Evolutionary conservation across 495 filamentous ascomycete species (phyloP).

Genomic region (Neurospora tetrasperma): DNA sequence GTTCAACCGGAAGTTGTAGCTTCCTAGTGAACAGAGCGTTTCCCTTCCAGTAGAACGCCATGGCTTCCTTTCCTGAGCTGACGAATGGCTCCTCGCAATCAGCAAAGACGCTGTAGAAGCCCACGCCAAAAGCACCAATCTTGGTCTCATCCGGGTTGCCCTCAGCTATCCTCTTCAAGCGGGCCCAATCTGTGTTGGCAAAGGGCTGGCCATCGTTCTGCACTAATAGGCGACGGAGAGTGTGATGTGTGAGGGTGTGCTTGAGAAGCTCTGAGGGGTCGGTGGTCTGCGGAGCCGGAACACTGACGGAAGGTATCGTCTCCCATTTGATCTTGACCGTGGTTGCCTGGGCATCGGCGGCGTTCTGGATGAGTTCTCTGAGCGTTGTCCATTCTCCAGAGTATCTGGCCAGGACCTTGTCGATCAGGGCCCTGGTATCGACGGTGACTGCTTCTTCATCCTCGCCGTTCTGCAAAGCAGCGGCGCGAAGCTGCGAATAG

Average conservation of each 20-base stretch:
- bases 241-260: conserved; percentile 74
- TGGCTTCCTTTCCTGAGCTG: conserved; percentile 77
- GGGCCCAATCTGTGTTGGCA: conserved; percentile 76
- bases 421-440: conserved; percentile 91
- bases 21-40: conserved; percentile 87
- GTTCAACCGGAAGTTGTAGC: conserved; percentile 52
- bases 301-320: conserved; percentile 65
- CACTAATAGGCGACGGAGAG: conserved; percentile 69
- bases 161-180: conserved; percentile 92
- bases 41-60: conserved; percentile 99
- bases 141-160: conserved; percentile 98
- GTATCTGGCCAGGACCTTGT: conserved; percentile 92
- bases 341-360: conserved; percentile 84
- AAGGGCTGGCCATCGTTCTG: conserved; percentile 87
- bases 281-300: conserved; percentile 59
- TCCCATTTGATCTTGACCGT: conserved; percentile 87
- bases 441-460: conserved; percentile 98
- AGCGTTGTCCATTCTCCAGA: conserved; percentile 84
- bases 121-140: conserved; percentile 96
- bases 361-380: conserved; percentile 94
- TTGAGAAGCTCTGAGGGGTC: conserved; percentile 63
- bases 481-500: conserved; percentile 72
- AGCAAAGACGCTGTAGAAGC: conserved; percentile 97
- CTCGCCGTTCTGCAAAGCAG: conserved; percentile 72
- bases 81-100: conserved; percentile 97